Base-by-base conservation (phyloP, 768 basidiomycete species). In the Peribolospora baueri region DNA sequence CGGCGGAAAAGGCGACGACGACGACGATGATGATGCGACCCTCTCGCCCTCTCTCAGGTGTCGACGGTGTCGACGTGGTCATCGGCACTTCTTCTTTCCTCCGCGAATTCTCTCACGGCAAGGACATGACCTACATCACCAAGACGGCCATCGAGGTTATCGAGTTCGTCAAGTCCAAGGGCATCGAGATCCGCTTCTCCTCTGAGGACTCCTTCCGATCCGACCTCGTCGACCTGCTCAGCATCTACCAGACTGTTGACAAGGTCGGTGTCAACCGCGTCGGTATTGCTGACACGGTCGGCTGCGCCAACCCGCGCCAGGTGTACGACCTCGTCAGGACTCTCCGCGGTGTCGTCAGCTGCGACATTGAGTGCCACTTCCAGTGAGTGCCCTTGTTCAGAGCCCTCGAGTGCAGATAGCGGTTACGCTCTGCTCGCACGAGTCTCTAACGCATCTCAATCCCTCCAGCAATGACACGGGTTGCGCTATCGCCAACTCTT, bases 161-260 rank as follows among this genome's bases (percentile, higher is more conserved):
- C 70, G 78, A 91, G 63, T 98, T 82, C 63, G 91, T 98, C 76
- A 98, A 98, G 76, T 88, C 84, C 73, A 98, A 95, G 82, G 82
- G 81, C 58, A 91, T 98, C 65, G 93, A 98, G 72, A 86, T 98
- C 67, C 87, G 93, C 57, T 98, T 98, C 77, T 97, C 93, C 4
- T 90, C 91, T 39, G 93, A 98, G 69, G 93, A 98, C 68, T 93
- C 88, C 14, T 98, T 98, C 85, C 85, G 93, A 61, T 95, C 90
- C 62, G 91, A 98, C 71, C 80, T 98, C 57, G 93, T 97, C 70
- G 93, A 98, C 71, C 76, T 98, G 48, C 75, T 98, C 47, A 90
- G 86, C 25, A 95, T 98, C 72, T 97, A 98, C 75, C 87, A 91
- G 69, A 90, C 91, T 50, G 93, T 98, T 51, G 93, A 98, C 73